These are phyloP conservation scores for Penicillium sp. DNA, from an alignment of 2,329 filamentous ascomycete genomes.

Conservation along the genomic window DNA sequence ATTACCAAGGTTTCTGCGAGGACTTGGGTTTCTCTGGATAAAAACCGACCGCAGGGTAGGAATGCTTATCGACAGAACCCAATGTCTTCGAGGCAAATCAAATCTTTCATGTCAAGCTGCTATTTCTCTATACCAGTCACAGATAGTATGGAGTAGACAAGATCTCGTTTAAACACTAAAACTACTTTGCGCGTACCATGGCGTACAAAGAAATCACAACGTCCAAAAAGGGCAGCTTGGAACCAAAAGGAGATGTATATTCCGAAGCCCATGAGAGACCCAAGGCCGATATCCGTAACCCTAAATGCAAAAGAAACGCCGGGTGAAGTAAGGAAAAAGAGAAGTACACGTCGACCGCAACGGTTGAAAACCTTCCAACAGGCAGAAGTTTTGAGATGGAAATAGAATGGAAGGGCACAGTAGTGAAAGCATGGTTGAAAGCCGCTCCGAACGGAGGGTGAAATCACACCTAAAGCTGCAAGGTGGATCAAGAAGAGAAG, in stretches of 20 bases:
- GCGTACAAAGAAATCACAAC: background rate
- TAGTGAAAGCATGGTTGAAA: constrained; percentile 6
- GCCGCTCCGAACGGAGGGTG: background rate
- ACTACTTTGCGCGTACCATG: constrained; percentile 5
- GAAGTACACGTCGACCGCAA: constrained; percentile 10
- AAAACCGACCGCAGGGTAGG: background rate
- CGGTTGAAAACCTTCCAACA: background rate
- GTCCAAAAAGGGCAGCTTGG: background rate
- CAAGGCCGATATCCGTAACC: constrained; percentile 31
- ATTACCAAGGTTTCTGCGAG: background rate
- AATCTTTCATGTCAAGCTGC: background rate
- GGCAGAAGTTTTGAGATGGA: constrained; percentile 4
- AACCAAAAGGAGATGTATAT: constrained; percentile 11
- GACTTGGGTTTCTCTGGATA: background rate
- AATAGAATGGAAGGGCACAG: constrained; percentile 10
- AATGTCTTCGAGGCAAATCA: background rate
- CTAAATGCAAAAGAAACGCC: constrained; percentile 36
- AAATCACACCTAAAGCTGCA: background rate
- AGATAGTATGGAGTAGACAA: background rate
- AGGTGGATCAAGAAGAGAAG: constrained; percentile 20
- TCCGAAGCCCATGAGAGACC: constrained; percentile 21
- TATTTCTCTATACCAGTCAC: background rate
- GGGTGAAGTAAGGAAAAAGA: constrained; percentile 15
- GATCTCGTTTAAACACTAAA: constrained; percentile 10
- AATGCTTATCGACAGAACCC: background rate